Base-by-base conservation (phyloP, 805 yeast genomes). In the Myxozyma nipponensis region DNA sequence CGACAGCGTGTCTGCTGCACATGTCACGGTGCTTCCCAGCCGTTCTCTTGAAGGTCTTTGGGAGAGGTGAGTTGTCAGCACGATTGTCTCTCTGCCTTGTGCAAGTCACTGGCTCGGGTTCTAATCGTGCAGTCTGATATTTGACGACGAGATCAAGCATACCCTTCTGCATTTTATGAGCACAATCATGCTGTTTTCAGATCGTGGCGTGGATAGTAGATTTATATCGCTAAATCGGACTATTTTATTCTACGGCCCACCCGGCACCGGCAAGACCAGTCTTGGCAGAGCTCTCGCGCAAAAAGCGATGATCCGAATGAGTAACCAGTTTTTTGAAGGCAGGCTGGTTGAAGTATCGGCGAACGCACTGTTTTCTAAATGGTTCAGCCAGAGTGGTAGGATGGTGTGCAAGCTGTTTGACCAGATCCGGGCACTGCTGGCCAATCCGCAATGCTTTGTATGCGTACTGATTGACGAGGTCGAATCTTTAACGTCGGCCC, bases 231-330 rank as follows among this genome's bases (percentile, higher is more conserved):
- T 43, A 15, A 61, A 54, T 41, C 52, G 57, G n/a, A 47, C 67
- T 3, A 48, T 66, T 10, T 44, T 68, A 3, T 55, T 73, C 1
- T 71, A 73, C 58, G 78, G 78, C 0, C 73, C 76, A 2, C 76
- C 78, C 3, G 78, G 78, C 0, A 71, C 76, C 1, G 78, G 78
- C 3, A 74, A 74, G 59, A 72, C 77, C 1, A 70, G 75, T 1
- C 45, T 73, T 3, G 70, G 75, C 39, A 71, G 63, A 39, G 68
- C 76, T 0, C 40, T 73, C 5, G 66, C 73, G 26, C 76, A 73
- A 32, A 73, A 72, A 57, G 46, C 72, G 22, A 61, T 75, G 21
- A 67, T 71, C 9, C 52, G 69, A 21, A 46, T 36, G 34, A 45
- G 26, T 3, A 49, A 47, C 10, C 43, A 55, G 3, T 52, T 24